Evolutionary conservation across 495 filamentous ascomycete genomes (phyloP).

Genomic region (Pseudoneurospora amorphoporcata): DNA sequence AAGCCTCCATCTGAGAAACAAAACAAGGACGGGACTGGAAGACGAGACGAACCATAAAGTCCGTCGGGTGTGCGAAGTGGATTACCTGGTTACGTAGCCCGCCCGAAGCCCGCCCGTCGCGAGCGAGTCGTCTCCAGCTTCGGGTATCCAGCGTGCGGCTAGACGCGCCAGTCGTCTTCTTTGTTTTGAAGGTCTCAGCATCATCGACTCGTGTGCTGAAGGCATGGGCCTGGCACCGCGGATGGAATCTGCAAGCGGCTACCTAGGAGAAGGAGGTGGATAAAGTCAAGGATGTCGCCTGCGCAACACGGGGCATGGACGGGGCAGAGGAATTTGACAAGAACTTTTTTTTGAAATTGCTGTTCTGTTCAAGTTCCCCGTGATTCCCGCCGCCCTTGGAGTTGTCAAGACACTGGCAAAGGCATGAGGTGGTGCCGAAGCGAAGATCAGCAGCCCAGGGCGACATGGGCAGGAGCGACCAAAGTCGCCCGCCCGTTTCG

Average conservation of each 20-base stretch:
- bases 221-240: background rate
- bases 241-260: background rate
- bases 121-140: background rate
- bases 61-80: too few species aligned
- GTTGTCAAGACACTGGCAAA: background rate
- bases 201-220: background rate
- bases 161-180: background rate
- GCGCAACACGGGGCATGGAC: background rate
- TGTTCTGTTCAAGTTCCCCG: background rate
- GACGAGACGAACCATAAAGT: background rate
- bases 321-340: background rate
- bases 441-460: background rate
- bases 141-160: background rate
- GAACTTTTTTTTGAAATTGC: background rate
- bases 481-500: background rate
- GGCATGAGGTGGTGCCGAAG: background rate
- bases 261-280: background rate
- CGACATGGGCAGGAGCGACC: background rate
- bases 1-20: background rate
- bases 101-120: background rate
- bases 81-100: too few species aligned
- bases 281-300: background rate
- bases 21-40: background rate
- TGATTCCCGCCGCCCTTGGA: background rate
- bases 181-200: background rate